phyloP scores from a whole-genome alignment of 306 rosid species.

The Echinosophora koreensis region DNA sequence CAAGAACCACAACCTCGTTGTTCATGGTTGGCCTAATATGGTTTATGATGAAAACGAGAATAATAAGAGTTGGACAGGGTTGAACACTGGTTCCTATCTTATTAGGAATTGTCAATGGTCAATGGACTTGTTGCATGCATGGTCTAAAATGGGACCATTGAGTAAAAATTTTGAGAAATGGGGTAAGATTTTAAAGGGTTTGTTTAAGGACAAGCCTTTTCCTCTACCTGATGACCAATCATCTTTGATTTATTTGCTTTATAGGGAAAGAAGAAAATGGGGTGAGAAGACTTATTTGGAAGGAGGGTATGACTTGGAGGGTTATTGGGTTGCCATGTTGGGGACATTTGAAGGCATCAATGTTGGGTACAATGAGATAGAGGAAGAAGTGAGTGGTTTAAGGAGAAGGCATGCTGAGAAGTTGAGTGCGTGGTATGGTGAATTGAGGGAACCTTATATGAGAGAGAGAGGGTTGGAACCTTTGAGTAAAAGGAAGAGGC shows the following conservation, averaged over 20 bases:
- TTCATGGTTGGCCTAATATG: constrained; percentile 57
- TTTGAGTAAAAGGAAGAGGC: constrained; percentile 41
- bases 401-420: constrained; percentile 62
- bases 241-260: constrained; percentile 47
- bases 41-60: constrained; percentile 35
- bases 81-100: constrained; percentile 47
- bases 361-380: constrained; percentile 40
- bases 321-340: constrained; percentile 49
- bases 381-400: not conserved
- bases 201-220: constrained; percentile 51
- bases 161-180: constrained; percentile 41
- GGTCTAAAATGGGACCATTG: constrained; percentile 62
- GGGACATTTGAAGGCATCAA: constrained; percentile 24
- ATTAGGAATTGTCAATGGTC: constrained; percentile 64
- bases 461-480: constrained; percentile 17
- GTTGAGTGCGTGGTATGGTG: constrained; percentile 33
- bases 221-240: constrained; percentile 56
- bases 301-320: constrained; percentile 43
- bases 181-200: constrained; percentile 31
- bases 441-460: constrained; percentile 41
- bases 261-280: constrained; percentile 38
- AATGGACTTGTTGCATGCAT: constrained; percentile 52
- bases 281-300: constrained; percentile 50
- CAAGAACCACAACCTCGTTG: constrained; percentile 49
- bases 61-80: constrained; percentile 59